phyloP scores from a whole-genome alignment of 2,329 filamentous ascomycete species.

The Colletotrichum eleusines region DNA sequence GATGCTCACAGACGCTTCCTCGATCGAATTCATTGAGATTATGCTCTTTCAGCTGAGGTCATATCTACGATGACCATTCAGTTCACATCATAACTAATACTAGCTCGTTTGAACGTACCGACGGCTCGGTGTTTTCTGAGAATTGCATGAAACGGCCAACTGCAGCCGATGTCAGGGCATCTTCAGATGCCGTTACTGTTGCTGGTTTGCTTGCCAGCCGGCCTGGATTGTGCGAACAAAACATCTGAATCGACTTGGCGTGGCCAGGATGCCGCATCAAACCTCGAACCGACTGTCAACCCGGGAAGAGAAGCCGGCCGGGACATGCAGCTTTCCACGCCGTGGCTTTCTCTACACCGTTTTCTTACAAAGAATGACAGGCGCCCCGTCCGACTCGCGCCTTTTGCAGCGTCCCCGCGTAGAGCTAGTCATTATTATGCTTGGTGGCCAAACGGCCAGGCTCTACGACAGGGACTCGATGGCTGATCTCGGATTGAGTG shows the following conservation, averaged over 20 bases:
- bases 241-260: not conserved
- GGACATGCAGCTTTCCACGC: constrained; percentile 24
- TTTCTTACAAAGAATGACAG: constrained; percentile 15
- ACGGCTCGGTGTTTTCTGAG: not conserved
- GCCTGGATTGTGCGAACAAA: not conserved
- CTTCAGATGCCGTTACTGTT: not conserved
- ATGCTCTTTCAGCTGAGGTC: accelerated
- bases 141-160: constrained; percentile 25
- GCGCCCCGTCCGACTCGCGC: not conserved
- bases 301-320: constrained; percentile 5
- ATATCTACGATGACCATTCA: too few species aligned
- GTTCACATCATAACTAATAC: too few species aligned
- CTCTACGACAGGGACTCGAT: not conserved
- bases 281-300: constrained; percentile 13
- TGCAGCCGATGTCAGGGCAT: constrained; percentile 29
- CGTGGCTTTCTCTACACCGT: not conserved
- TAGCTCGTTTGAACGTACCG: not conserved
- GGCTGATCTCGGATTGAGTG: constrained; percentile 4
- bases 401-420: not conserved
- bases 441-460: constrained; percentile 15
- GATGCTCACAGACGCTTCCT: too few species aligned
- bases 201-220: constrained; percentile 2
- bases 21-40: not conserved
- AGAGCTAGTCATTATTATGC: not conserved
- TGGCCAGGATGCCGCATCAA: not conserved